A percentile compares a stretch with the other conserved stretches of the same genome.
phyloP scores from a whole-genome alignment of 1,284 basidiomycete species.

The Sporisorium exsertum region DNA sequence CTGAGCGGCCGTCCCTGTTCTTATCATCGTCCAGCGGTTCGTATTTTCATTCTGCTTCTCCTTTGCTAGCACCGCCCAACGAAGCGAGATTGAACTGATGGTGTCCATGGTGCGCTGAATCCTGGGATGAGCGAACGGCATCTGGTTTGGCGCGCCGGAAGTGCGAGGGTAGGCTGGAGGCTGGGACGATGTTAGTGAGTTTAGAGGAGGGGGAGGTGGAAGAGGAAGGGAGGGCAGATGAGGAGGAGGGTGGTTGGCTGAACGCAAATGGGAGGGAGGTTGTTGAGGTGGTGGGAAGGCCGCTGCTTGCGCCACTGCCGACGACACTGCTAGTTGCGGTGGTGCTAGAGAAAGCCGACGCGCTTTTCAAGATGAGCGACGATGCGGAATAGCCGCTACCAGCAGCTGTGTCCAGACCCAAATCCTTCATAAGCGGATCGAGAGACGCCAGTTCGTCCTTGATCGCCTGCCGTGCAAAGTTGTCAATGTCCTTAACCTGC shows the following conservation, averaged over 20 bases:
- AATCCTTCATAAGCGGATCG: conserved; percentile 46
- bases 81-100: conserved; percentile 36
- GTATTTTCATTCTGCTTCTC: no score
- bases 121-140: neutral
- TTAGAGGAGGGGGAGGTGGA: conserved; percentile 1
- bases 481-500: conserved; percentile 57
- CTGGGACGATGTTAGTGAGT: conserved; percentile 3
- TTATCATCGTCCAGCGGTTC: no score
- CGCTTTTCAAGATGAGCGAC: neutral
- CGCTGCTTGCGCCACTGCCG: neutral
- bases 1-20: no score
- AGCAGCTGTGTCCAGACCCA: conserved; percentile 15
- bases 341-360: neutral
- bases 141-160: conserved; percentile 12
- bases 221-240: neutral
- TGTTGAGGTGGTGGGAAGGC: conserved; percentile 20
- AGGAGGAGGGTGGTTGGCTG: neutral
- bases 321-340: neutral
- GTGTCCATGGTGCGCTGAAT: conserved; percentile 15
- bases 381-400: conserved; percentile 2
- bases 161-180: conserved; percentile 11
- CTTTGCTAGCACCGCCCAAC: neutral
- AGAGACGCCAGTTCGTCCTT: conserved; percentile 54
- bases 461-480: conserved; percentile 50
- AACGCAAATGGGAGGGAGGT: conserved; percentile 22